Conservation (phyloP, 192 early-diverging fungal genomes). For the Coemansia nantahalensis region DNA sequence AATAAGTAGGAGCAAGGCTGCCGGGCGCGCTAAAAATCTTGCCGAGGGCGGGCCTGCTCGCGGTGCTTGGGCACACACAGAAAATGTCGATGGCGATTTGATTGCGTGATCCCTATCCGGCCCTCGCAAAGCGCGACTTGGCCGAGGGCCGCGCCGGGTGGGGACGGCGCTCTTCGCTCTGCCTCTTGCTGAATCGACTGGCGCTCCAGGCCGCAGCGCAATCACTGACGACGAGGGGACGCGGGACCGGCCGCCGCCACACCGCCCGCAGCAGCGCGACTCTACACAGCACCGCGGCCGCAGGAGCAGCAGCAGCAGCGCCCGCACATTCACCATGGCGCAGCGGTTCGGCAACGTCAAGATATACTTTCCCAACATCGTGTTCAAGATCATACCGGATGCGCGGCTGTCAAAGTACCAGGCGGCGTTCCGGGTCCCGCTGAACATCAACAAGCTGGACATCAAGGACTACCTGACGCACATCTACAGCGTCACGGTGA, state of each 20-base stretch:
- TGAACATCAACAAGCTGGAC: conserved; percentile 90
- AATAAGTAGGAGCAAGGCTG: too few species aligned
- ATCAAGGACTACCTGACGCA: conserved; percentile 80
- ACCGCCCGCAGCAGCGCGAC: not conserved
- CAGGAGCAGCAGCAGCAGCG: too few species aligned
- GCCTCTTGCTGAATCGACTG: too few species aligned
- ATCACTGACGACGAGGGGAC: too few species aligned
- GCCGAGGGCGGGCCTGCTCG: too few species aligned
- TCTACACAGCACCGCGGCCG: not conserved
- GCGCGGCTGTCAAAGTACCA: conserved; percentile 75
- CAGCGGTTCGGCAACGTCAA: conserved; percentile 55
- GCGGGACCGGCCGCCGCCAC: too few species aligned
- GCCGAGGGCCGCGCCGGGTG: not conserved
- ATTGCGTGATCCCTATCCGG: not conserved
- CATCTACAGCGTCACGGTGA: conserved; percentile 79
- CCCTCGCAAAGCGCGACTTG: not conserved
- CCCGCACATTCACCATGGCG: conserved; percentile 17
- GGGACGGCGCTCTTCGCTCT: too few species aligned
- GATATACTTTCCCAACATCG: conserved; percentile 84
- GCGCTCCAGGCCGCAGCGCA: too few species aligned
- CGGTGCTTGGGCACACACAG: too few species aligned
- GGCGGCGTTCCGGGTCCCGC: conserved; percentile 88
- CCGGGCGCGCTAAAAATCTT: too few species aligned
- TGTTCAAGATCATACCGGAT: conserved; percentile 76
- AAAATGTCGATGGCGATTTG: conserved; percentile 6